Conservation (phyloP, 257 asterid genomes). For the Nicotiana attenuata region DNA sequence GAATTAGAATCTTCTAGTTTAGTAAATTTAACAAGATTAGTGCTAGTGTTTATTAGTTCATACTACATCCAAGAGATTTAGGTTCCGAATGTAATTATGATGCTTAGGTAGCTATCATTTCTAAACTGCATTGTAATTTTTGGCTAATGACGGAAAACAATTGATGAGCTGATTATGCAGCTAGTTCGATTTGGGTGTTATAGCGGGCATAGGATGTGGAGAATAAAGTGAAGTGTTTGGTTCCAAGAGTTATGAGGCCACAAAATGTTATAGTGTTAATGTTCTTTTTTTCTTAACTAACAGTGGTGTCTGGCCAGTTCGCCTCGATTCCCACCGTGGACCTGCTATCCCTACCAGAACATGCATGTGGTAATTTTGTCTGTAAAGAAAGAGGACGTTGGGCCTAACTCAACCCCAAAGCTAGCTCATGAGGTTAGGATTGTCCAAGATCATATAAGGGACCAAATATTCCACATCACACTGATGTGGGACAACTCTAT, state of each 20-base stretch:
- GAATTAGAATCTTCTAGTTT: constrained; percentile 3
- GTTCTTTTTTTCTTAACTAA: no score
- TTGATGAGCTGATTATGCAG: background rate
- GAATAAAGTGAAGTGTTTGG: background rate
- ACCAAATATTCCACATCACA: no score
- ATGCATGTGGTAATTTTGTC: no score
- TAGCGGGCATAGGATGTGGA: background rate
- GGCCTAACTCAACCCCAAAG: no score
- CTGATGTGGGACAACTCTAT: no score
- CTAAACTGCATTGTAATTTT: background rate
- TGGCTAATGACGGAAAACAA: background rate
- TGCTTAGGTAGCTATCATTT: background rate
- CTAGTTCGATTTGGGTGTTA: background rate
- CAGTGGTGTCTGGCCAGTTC: background rate
- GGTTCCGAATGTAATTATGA: background rate
- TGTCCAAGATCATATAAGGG: no score
- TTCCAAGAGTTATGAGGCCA: background rate
- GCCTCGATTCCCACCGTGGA: background rate
- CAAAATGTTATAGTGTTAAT: background rate
- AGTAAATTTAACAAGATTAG: background rate
- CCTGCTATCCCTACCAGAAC: background rate
- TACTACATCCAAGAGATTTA: background rate
- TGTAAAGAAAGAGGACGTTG: no score
- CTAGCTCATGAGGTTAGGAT: no score
- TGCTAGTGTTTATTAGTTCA: background rate